Percentiles rank a stretch among this genome's conserved stretches.
phyloP scores from a whole-genome alignment of 208 protist genomes.

The Acanthamoeba sp. region DNA sequence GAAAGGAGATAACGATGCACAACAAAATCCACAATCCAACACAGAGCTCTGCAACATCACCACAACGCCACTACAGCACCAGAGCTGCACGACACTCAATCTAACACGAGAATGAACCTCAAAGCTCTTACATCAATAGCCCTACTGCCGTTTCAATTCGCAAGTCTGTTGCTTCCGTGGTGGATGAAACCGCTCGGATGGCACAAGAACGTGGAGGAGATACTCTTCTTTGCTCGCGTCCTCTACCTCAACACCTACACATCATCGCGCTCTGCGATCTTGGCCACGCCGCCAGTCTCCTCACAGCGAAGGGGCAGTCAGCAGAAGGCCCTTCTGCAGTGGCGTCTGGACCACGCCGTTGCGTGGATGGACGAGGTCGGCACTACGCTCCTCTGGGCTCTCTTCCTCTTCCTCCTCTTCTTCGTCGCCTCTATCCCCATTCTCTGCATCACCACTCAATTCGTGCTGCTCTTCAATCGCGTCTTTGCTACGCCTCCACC shows the following conservation, averaged over 20 bases:
- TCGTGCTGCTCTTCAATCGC: constrained; percentile 36
- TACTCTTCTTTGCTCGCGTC: constrained; percentile 16
- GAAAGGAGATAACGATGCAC: too few relatives aligned
- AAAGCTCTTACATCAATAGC: background rate
- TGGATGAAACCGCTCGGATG: constrained; percentile 41
- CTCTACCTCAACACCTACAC: constrained; percentile 11
- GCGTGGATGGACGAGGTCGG: constrained; percentile 38
- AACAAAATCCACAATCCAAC: too few relatives aligned
- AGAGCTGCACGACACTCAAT: background rate
- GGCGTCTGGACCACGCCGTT: background rate
- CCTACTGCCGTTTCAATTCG: background rate
- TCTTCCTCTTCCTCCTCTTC: constrained; percentile 32
- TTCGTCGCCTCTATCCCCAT: constrained; percentile 9
- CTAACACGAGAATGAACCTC: background rate
- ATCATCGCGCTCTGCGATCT: background rate
- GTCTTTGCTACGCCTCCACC: constrained; percentile 27
- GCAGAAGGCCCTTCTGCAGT: background rate
- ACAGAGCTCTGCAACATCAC: too few relatives aligned
- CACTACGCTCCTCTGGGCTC: constrained; percentile 27
- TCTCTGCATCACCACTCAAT: constrained; percentile 2
- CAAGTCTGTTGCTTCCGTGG: constrained; percentile 2
- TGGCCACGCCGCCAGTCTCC: background rate
- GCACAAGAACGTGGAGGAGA: constrained; percentile 8
- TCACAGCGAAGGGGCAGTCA: background rate
- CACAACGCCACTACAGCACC: background rate